These are phyloP conservation scores for Verticillium alfalfae DNA, from an alignment of 2,329 filamentous ascomycete species.

Conservation along the genomic window DNA sequence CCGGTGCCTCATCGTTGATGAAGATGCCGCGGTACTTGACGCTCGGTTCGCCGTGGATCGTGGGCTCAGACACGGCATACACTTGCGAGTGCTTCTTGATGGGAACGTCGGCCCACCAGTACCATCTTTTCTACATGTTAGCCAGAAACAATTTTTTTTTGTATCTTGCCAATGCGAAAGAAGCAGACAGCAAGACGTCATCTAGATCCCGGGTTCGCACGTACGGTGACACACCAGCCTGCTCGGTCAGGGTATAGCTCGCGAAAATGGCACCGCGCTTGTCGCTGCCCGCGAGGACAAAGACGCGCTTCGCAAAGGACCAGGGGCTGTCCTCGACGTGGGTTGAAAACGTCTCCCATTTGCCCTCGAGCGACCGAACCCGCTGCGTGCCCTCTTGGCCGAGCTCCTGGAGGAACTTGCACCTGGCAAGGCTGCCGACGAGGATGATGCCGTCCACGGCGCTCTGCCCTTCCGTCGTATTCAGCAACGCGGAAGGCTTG, in stretches of 20 bases:
- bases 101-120: slow-evolving; percentile 56
- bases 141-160: not conserved
- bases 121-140: slow-evolving; percentile 29
- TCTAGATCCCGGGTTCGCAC: slow-evolving; percentile 1
- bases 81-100: slow-evolving; percentile 40
- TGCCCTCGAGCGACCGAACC: slow-evolving; percentile 38
- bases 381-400: slow-evolving; percentile 39
- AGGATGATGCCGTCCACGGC: slow-evolving; percentile 34
- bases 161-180: not conserved
- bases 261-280: slow-evolving; percentile 55
- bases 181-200: not conserved
- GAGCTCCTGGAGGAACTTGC: slow-evolving; percentile 40
- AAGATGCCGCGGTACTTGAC: slow-evolving; percentile 58
- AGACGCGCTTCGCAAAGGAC: slow-evolving; percentile 36
- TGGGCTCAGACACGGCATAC: slow-evolving; percentile 40
- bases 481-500: slow-evolving; percentile 3
- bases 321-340: slow-evolving; percentile 40
- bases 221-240: slow-evolving; percentile 54
- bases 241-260: slow-evolving; percentile 54
- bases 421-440: slow-evolving; percentile 26
- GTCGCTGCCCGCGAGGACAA: slow-evolving; percentile 54
- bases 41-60: slow-evolving; percentile 45
- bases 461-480: not conserved
- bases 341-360: slow-evolving; percentile 54
- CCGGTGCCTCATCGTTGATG: slow-evolving; percentile 58